Conservation (phyloP, 169 alveolate genomes). For the Eimeria zaria region DNA sequence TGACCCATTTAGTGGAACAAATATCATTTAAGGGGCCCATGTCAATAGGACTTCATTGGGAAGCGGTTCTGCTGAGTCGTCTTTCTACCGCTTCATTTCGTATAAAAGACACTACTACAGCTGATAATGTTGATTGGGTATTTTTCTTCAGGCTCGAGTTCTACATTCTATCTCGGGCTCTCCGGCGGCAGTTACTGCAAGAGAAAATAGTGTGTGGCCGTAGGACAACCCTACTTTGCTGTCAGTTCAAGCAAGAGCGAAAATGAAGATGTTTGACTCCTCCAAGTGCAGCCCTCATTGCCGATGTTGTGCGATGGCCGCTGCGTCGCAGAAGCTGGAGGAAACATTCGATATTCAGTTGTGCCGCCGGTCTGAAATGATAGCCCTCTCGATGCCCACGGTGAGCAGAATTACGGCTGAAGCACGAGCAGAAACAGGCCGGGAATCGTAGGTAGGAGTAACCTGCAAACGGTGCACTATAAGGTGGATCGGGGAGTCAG, state of each 20-base stretch:
- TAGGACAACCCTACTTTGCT: background rate
- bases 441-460: background rate
- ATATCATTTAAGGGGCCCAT: background rate
- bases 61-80: background rate
- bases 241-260: background rate
- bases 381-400: background rate
- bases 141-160: slow-evolving; percentile 29
- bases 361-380: slow-evolving; percentile 46
- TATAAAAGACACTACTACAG: background rate
- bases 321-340: background rate
- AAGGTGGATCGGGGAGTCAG: background rate
- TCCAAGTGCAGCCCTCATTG: background rate
- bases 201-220: background rate
- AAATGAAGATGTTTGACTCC: background rate
- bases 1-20: background rate
- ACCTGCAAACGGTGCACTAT: too few species aligned
- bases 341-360: slow-evolving; percentile 16
- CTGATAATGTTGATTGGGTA: background rate
- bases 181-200: slow-evolving; percentile 44
- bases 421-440: background rate
- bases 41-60: background rate
- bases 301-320: background rate
- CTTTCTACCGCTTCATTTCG: background rate
- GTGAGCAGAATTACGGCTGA: background rate
- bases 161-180: slow-evolving; percentile 42